Percentiles rank a stretch among this genome's conserved stretches.
Conservation (phyloP, 345 rosid genomes). For the Eucalyptus cloeziana region DNA sequence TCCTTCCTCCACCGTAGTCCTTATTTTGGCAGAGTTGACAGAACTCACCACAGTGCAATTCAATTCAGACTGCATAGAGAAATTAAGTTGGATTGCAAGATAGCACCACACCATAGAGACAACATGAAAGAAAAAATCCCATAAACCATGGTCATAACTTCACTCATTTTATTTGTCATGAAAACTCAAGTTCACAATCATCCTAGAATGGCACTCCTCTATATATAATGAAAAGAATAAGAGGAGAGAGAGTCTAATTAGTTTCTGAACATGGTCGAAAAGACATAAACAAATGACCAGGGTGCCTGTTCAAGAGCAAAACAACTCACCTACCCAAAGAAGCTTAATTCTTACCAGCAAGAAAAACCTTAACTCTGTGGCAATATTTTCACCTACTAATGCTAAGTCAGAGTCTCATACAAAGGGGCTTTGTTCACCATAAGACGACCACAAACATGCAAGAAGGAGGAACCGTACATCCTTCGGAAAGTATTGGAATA, state of each 20-base stretch:
- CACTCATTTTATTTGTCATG: background rate
- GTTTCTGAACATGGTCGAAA: no score
- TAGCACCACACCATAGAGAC: background rate
- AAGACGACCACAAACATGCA: background rate
- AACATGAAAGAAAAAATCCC: background rate
- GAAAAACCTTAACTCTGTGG: background rate
- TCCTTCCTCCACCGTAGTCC: background rate
- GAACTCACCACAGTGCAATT: background rate
- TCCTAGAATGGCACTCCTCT: background rate
- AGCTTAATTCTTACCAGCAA: background rate
- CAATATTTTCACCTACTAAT: background rate
- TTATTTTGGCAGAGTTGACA: rapidly evolving
- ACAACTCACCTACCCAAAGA: no score
- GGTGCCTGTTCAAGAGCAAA: no score
- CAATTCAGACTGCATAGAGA: background rate
- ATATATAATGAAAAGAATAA: no score
- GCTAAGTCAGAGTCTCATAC: background rate
- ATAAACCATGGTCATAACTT: background rate
- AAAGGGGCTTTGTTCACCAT: background rate
- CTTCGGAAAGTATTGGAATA: background rate
- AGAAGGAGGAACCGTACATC: background rate
- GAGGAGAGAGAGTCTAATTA: no score
- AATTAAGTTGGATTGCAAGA: background rate
- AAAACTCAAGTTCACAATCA: background rate
- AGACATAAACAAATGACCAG: no score